Evolutionary conservation across 2,329 filamentous ascomycete genomes (phyloP).

Genomic region (Arthrinium puccinioides): DNA sequence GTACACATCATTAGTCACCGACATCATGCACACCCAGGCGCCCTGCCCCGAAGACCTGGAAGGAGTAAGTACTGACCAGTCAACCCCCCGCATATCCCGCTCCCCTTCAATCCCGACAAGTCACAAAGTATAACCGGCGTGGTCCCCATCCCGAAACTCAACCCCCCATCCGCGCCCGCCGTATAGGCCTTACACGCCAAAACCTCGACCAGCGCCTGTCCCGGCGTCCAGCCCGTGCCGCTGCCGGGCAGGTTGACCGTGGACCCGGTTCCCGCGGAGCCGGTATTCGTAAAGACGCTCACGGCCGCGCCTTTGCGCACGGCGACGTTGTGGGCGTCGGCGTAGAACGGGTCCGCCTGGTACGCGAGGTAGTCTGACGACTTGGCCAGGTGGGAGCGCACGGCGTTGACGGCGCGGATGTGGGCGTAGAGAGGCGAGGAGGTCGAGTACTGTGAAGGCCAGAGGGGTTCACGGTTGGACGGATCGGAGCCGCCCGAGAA

Average conservation of each 20-base stretch:
- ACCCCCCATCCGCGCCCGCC: conserved; percentile 11
- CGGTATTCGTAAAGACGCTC: conserved; percentile 31
- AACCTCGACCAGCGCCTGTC: conserved; percentile 29
- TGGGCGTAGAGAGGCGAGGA: conserved; percentile 33
- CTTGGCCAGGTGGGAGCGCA: conserved; percentile 37
- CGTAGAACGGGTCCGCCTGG: conserved; percentile 29
- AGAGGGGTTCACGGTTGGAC: conserved; percentile 41
- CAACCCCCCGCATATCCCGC: conserved; percentile 10
- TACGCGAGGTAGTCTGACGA: conserved; percentile 29
- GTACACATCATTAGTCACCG: too few species aligned
- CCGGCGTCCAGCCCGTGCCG: conserved; percentile 29
- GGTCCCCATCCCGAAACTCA: neutral
- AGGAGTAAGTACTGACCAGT: too few species aligned
- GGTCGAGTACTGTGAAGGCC: conserved; percentile 38
- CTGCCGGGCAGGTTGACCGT: conserved; percentile 24
- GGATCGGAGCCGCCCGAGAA: conserved; percentile 34
- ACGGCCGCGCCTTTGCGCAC: conserved; percentile 38
- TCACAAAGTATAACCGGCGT: conserved; percentile 1
- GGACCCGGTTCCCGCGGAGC: conserved; percentile 22
- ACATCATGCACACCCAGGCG: too few species aligned
- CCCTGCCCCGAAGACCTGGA: too few species aligned
- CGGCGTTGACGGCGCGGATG: conserved; percentile 39
- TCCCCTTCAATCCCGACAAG: conserved; percentile 5
- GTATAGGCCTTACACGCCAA: conserved; percentile 34
- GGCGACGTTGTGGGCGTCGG: conserved; percentile 32